A percentile compares a stretch with the other conserved stretches of the same genome.
phyloP scores from a whole-genome alignment of 2,329 filamentous ascomycete species.

The Stachybotrys elegans region DNA sequence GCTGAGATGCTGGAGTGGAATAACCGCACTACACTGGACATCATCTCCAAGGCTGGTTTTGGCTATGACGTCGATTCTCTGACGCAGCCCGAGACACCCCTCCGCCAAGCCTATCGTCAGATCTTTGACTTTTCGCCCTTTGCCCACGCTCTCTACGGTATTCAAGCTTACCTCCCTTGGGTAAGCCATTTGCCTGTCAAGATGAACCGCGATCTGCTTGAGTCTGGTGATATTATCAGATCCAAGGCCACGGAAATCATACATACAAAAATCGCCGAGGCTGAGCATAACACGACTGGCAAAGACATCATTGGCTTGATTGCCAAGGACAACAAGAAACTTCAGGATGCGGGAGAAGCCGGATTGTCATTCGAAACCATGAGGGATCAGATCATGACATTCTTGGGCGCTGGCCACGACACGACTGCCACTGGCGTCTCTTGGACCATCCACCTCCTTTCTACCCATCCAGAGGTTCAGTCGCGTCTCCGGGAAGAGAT shows the following conservation, averaged over 20 bases:
- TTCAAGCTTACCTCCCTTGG: constrained; percentile 34
- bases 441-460: constrained; percentile 36
- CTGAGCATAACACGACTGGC: constrained; percentile 21
- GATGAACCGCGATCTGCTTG: constrained; percentile 32
- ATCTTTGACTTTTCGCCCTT: constrained; percentile 32
- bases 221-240: constrained; percentile 27
- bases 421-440: constrained; percentile 37
- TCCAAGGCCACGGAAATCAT: constrained; percentile 29
- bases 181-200: constrained; percentile 31
- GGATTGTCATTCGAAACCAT: constrained; percentile 25
- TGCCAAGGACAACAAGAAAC: constrained; percentile 33
- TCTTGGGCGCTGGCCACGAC: constrained; percentile 37
- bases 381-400: constrained; percentile 32
- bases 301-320: constrained; percentile 36
- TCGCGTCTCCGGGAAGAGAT: constrained; percentile 34
- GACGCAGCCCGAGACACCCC: constrained; percentile 26
- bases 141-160: constrained; percentile 32
- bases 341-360: constrained; percentile 27
- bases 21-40: constrained; percentile 38
- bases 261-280: constrained; percentile 26
- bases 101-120: constrained; percentile 33
- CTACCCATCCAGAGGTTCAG: constrained; percentile 32
- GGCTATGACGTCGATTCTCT: constrained; percentile 35
- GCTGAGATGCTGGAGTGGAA: constrained; percentile 36
- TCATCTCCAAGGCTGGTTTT: constrained; percentile 36